Evolutionary conservation across 108 stramenopile genomes (phyloP), one percentile per base, ranked within the genome.

Genomic region (Cyclotella cryptica): DNA sequence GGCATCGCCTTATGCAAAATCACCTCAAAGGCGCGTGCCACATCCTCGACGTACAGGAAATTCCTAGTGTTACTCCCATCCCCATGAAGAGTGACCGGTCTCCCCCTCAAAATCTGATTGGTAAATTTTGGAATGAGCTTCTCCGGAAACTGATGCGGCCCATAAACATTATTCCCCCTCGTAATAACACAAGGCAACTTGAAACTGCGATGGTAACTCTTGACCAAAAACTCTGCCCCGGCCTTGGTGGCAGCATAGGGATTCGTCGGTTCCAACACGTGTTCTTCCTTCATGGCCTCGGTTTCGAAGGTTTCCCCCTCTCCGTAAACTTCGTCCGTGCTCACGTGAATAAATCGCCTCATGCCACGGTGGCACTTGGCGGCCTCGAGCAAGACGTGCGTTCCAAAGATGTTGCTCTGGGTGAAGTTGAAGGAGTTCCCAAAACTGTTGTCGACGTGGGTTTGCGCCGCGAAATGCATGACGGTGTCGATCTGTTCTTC

Each of bases 211-310:
- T 91, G 92, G 84, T 94, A 97, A 24, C 90, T 90, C 77, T 98
- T 98, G 75, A 97, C 98, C 51, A 99, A 75, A 75, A 98, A 98
- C 73, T 99, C 98, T 4, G 99, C 99, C 58, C 97, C 99, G 9
- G 99, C 99, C 85, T 99, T 99, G 76, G 98, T 98, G 53, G 99
- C 99, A 15, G 98, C 98, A 74, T 99, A 98, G 15, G 99, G 99
- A 84, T 99, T 99, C 62, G 99, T 98, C 12, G 99, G 99, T 76
- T 97, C 96, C 66, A 97, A 80, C 42, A 98, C 93, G 76, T 98
- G 97, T 55, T 98, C 96, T 75, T 98, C 98, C 66, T 90, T 86
- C 98, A 98, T 98, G 64, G 98, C 96, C 63, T 97, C 95, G 18
- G 96, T 90, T 54, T 97, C 92, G 62, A 92, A 92, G 70, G 89